phyloP scores from a whole-genome alignment of 768 basidiomycete species.

The Hygrocybe punicea region DNA sequence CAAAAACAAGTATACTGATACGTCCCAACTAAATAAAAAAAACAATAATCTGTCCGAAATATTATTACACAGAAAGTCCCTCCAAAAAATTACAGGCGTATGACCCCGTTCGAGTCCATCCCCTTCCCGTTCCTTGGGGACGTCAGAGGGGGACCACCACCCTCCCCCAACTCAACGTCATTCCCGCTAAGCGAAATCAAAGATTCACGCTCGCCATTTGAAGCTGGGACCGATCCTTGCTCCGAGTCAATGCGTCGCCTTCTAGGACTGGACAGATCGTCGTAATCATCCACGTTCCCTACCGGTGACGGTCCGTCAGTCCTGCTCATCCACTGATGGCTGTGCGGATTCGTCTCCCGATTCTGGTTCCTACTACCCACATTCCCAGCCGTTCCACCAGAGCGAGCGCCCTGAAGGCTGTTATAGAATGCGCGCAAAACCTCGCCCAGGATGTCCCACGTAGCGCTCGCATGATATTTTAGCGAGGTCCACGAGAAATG shows the following conservation, averaged over 20 bases:
- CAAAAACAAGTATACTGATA: no score
- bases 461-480: slow-evolving; percentile 46
- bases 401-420: background rate
- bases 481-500: slow-evolving; percentile 54
- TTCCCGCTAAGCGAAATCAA: no score
- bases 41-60: no score
- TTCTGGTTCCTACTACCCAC: background rate
- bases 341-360: slow-evolving; percentile 14
- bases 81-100: background rate
- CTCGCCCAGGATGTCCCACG: slow-evolving; percentile 41
- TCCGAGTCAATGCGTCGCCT: background rate
- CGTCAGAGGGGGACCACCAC: background rate
- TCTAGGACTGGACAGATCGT: background rate
- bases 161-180: no score
- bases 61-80: no score
- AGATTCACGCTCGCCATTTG: background rate
- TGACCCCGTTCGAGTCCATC: background rate
- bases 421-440: slow-evolving; percentile 13
- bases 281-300: background rate
- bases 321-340: slow-evolving; percentile 11
- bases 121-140: background rate
- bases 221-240: background rate
- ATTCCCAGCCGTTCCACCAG: background rate
- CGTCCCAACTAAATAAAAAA: no score
- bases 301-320: background rate